Base-by-base conservation (phyloP, 2,329 filamentous ascomycete species). In the Fusarium nurragi region DNA sequence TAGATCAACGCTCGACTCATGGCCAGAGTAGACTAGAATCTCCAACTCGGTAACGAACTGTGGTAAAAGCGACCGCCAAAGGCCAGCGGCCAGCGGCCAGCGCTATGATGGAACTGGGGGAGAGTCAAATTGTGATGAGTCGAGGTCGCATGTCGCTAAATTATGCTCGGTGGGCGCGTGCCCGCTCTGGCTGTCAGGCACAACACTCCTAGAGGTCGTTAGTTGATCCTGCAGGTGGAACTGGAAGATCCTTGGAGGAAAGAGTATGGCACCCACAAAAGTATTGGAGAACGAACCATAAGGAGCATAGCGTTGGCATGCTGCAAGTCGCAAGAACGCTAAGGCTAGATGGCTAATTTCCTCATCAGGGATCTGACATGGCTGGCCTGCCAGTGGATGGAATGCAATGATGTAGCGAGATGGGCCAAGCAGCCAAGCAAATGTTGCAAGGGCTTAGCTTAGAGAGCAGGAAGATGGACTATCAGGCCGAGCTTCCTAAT, bases 381-480 rank as follows among this genome's bases (percentile, higher is more conserved):
- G 46, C 51, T 56, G 46, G 46, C 64, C 64, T 46, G 64, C 56
- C 64, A 54, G 56, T 62, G 49, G 52, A 50, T 68, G 65, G 65
- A 68, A 68, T 68, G 65, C 54, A 44, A 65, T 68, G 65, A 68
- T 68, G 64, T 60, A 66, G 58, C 53, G 64, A 67, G 46, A 57
- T 62, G 28, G 61, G 55, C 61, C 61, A 62, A 62, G 61, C 28
- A 62, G 34, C 43, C 37, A 44, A 44, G 38, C 14, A 34, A 28
- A 28, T 47, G n/a, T 48, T 18, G 40, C 51, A 65, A 65, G 59
- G 62, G 25, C 44, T 45, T 38, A 54, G 25, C 44, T 45, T 38
- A 54, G 32, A 25, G 30, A 37, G 28, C 18, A 39, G 10, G 23
- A 14, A 54, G 22, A 55, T 44, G 48, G 37, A 25, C 32, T 37